Conservation (phyloP, 1,284 basidiomycete species). For the Naganishia sp. region DNA sequence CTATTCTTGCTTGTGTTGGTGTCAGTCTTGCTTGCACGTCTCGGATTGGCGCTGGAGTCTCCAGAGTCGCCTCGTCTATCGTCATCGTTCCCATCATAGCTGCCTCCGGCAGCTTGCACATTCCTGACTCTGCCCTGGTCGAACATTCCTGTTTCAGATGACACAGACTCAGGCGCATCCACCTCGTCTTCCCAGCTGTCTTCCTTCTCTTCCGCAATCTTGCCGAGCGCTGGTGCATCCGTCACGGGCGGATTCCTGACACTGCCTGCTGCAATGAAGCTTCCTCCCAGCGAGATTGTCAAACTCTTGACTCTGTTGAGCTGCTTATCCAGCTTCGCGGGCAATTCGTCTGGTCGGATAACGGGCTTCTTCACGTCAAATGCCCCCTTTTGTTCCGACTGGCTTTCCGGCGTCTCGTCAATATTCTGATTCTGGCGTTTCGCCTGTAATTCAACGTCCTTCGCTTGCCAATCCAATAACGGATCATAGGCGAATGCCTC, state of each 20-base stretch:
- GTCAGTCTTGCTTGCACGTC: background rate
- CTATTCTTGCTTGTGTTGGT: constrained; percentile 28
- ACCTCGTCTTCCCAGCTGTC: background rate
- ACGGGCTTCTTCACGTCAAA: constrained; percentile 11
- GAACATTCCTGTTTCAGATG: background rate
- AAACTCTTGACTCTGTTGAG: background rate
- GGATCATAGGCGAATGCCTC: constrained; percentile 82
- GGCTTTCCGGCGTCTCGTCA: constrained; percentile 1
- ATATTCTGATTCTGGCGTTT: background rate
- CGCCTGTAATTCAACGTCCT: constrained; percentile 27
- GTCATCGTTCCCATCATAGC: background rate
- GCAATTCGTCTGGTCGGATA: constrained; percentile 19
- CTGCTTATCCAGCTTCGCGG: constrained; percentile 16
- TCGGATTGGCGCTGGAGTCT: background rate
- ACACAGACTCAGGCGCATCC: background rate
- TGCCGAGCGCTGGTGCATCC: background rate
- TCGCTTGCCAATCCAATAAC: constrained; percentile 72
- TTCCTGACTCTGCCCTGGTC: no score
- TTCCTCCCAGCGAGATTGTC: constrained; percentile 28
- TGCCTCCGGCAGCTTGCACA: no score
- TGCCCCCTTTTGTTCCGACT: background rate
- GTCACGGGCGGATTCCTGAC: constrained; percentile 3
- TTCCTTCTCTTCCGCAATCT: constrained; percentile 16
- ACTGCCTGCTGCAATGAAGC: constrained; percentile 29
- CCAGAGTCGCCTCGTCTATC: background rate